phyloP scores from a whole-genome alignment of 2,329 filamentous ascomycete genomes.

The Aureobasidium sp. region DNA sequence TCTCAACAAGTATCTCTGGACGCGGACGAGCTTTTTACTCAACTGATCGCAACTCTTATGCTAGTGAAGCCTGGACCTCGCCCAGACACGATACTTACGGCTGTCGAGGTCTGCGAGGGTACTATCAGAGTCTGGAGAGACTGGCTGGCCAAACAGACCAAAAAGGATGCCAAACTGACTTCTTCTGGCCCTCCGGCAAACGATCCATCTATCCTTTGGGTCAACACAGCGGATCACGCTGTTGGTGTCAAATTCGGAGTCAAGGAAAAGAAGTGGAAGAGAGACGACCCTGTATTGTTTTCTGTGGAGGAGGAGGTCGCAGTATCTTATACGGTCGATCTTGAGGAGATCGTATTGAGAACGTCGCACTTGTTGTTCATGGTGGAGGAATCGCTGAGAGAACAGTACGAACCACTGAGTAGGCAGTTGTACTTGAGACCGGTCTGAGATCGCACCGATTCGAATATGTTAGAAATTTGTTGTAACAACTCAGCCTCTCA shows the following conservation, averaged over 20 bases:
- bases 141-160: constrained; percentile 50
- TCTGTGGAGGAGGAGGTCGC: constrained; percentile 54
- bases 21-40: constrained; percentile 61
- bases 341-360: constrained; percentile 61
- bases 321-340: constrained; percentile 61
- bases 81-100: constrained; percentile 53
- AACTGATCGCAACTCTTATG: constrained; percentile 60
- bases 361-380: constrained; percentile 54
- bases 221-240: constrained; percentile 47
- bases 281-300: constrained; percentile 46
- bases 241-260: constrained; percentile 64
- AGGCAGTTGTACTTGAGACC: neutral
- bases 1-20: constrained; percentile 43
- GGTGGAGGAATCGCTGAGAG: constrained; percentile 44
- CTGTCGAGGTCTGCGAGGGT: constrained; percentile 57
- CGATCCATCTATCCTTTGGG: constrained; percentile 54
- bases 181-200: constrained; percentile 13
- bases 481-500: constrained; percentile 12
- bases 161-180: constrained; percentile 13
- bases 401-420: constrained; percentile 3
- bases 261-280: constrained; percentile 39
- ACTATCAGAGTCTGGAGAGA: constrained; percentile 63
- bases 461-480: neutral
- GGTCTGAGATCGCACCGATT: neutral
- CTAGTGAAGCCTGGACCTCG: constrained; percentile 57